Base-by-base conservation (phyloP, 768 basidiomycete genomes). In the Macrolepiota dolichaula region DNA sequence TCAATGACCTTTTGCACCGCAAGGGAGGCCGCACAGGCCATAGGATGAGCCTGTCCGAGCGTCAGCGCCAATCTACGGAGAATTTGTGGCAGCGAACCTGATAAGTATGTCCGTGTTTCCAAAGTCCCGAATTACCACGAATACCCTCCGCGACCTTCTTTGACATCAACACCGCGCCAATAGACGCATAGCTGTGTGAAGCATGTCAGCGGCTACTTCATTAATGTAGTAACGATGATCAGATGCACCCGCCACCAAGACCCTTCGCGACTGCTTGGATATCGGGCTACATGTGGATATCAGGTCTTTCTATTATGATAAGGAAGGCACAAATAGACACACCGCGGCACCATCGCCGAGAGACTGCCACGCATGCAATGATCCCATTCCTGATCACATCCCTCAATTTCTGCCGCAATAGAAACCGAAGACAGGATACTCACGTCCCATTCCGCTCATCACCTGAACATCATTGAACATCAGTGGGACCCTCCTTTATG, bases 371-470 rank as follows among this genome's bases (percentile, higher is more conserved):
- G 85, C 90, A 68, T 95, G 94, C 47, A 92, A 68, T 7, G 89
- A 91, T 2, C 94, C 94, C 86, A 94, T 91, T 29, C 92, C 90
- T 92, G 63, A 55, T 9, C 42, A n/a, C 32, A 35, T 40, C 15
- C 51, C 2, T 52, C 42, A 27, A 19, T 22, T 0, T 2, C 10
- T 25, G 36, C n/a, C 37, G 22, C 22, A n/a, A 35, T 29, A 12
- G 24, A 22, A 27, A 29, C 40, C 19, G 35, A 37, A 2, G n/a
- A 25, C 9, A 42, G 9, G 55, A 36, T 40, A 79, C 89, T 73
- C 69, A 89, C 92, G 85, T 60, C 93, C 92, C 89, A 94, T 93
- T 47, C 92, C 92, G 69, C 87, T 86, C 93, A 96, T 94, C 50
- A 94, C 77, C 80, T 81, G 59, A 15, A 49, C 50, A 52, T 32